Evolutionary conservation across 805 yeast species (phyloP).

Genomic region (Naumovozyma baii): DNA sequence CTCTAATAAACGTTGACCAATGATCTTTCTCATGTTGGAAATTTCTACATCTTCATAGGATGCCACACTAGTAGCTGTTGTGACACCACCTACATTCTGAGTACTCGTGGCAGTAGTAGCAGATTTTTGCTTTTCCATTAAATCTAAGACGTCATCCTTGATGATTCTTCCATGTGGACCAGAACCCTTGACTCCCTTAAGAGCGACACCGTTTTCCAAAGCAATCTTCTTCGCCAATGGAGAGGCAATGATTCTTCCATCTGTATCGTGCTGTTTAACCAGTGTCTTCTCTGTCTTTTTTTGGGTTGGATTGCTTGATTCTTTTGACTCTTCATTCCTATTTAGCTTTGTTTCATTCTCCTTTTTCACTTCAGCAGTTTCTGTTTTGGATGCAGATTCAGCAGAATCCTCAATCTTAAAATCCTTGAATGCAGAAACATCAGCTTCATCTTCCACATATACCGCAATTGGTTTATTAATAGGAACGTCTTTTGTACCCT

Average conservation of each 20-base stretch:
- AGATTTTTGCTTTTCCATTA: constrained; percentile 32
- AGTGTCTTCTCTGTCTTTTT: constrained; percentile 18
- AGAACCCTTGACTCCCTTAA: constrained; percentile 77
- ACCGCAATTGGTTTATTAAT: constrained; percentile 96
- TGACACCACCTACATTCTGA: too few species aligned
- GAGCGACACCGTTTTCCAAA: constrained; percentile 79
- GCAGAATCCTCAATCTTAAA: constrained; percentile 72
- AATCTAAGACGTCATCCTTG: constrained; percentile 74
- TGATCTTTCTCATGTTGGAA: constrained; percentile 86
- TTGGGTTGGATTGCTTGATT: constrained; percentile 12
- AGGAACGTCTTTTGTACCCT: constrained; percentile 81
- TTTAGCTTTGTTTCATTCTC: constrained; percentile 14
- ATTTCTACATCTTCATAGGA: constrained; percentile 75
- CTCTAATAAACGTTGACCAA: constrained; percentile 77
- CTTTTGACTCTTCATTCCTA: neutral
- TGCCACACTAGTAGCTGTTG: constrained; percentile 45
- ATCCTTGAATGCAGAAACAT: constrained; percentile 78
- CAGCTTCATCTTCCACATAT: constrained; percentile 77
- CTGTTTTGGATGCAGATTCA: constrained; percentile 36
- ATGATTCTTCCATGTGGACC: constrained; percentile 95
- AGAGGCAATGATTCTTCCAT: constrained; percentile 80
- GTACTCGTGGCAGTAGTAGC: constrained; percentile 27
- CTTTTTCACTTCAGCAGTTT: constrained; percentile 9
- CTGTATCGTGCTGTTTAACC: constrained; percentile 23
- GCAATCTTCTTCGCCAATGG: constrained; percentile 93